These are phyloP conservation scores for Coprinellus micaceus DNA, from an alignment of 768 basidiomycete species.

Conservation along the genomic window DNA sequence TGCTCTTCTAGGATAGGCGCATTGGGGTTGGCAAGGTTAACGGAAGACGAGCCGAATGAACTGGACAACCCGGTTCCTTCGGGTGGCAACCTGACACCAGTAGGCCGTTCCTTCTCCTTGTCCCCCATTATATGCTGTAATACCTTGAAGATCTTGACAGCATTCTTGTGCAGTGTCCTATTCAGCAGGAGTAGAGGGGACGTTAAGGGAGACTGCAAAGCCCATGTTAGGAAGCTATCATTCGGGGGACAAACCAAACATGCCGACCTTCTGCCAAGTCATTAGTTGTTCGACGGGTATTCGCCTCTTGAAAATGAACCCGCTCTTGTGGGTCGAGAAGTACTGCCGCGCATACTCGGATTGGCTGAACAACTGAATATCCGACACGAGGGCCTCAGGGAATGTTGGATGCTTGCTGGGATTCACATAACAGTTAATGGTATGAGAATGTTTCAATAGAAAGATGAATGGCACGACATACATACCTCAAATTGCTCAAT, in stretches of 20 bases:
- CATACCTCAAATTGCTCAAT: constrained; percentile 61
- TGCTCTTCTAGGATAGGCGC: constrained; percentile 72
- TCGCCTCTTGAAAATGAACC: constrained; percentile 78
- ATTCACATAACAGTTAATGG: too few species aligned
- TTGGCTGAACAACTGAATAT: constrained; percentile 84
- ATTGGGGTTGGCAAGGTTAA: constrained; percentile 36
- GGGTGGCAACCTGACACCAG: constrained; percentile 45
- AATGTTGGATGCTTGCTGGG: constrained; percentile 70
- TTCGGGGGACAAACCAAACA: not conserved
- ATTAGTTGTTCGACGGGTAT: constrained; percentile 86
- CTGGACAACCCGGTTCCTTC: constrained; percentile 40
- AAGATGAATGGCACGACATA: constrained; percentile 7
- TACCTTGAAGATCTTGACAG: constrained; percentile 82
- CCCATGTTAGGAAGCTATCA: not conserved
- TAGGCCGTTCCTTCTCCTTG: constrained; percentile 64
- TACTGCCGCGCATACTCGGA: constrained; percentile 84
- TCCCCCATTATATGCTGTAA: constrained; percentile 95
- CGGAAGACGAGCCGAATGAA: constrained; percentile 42
- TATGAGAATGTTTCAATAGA: constrained; percentile 9
- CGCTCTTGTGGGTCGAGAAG: constrained; percentile 87
- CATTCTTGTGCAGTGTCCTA: constrained; percentile 65
- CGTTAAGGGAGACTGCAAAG: constrained; percentile 51
- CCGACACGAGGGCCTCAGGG: constrained; percentile 74
- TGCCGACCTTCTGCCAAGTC: constrained; percentile 79
- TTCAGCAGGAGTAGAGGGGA: constrained; percentile 74